Percentiles rank a stretch among this genome's conserved stretches.
phyloP scores from a whole-genome alignment of 345 rosid species.

The Salix suchowensis region DNA sequence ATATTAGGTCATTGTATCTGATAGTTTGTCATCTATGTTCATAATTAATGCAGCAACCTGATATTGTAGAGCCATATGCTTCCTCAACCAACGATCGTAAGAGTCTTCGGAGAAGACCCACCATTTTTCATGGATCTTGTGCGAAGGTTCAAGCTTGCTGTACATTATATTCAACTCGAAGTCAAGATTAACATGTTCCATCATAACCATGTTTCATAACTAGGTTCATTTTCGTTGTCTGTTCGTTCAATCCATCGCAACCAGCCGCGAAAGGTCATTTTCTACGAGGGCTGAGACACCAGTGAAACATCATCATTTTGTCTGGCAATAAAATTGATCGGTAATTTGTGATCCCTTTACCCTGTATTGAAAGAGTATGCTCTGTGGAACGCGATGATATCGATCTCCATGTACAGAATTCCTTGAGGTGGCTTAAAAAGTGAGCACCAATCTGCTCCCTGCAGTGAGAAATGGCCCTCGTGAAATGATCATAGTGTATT shows the following conservation, averaged over 20 bases:
- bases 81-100: neutral
- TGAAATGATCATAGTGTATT: neutral
- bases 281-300: neutral
- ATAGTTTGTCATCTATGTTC: neutral
- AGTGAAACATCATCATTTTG: slow-evolving; percentile 11
- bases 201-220: neutral
- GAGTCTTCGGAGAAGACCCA: neutral
- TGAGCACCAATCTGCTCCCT: neutral
- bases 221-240: slow-evolving; percentile 2
- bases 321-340: neutral
- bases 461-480: neutral
- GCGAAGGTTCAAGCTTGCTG: neutral
- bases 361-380: neutral
- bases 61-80: neutral
- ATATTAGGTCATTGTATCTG: neutral
- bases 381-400: neutral
- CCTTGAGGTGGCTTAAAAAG: neutral
- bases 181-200: neutral
- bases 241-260: neutral
- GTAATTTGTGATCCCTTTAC: neutral
- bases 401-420: neutral
- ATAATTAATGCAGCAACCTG: neutral
- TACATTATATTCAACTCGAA: neutral
- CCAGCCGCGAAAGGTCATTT: neutral
- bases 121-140: neutral